Evolutionary conservation across 345 rosid species (phyloP).

Genomic region (Microthlaspi erraticum): DNA sequence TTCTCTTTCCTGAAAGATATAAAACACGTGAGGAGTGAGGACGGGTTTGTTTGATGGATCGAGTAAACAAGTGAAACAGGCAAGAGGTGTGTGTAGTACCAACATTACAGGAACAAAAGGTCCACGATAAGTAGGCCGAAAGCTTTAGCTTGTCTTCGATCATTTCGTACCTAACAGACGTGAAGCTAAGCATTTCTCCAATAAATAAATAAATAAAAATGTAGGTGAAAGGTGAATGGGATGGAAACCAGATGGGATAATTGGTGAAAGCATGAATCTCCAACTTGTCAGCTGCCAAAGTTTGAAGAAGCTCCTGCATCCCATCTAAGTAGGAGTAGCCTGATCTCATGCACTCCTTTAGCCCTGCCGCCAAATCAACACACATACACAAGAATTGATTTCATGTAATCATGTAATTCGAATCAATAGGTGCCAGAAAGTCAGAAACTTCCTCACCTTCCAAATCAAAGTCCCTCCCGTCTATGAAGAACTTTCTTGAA

Average conservation of each 20-base stretch:
- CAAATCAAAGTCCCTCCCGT: constrained; percentile 79
- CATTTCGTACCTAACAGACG: constrained; percentile 61
- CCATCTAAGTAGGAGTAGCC: constrained; percentile 85
- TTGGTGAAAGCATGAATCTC: constrained; percentile 97
- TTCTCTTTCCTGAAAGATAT: constrained; percentile 70
- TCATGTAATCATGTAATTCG: not conserved
- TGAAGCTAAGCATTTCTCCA: not conserved
- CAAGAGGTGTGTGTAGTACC: constrained; percentile 53
- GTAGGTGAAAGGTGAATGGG: not conserved
- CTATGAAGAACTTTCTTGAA: constrained; percentile 78
- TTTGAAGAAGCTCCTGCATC: constrained; percentile 66
- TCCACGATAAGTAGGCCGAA: constrained; percentile 86
- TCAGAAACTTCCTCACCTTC: constrained; percentile 59
- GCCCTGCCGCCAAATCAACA: constrained; percentile 52
- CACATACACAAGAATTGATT: not conserved
- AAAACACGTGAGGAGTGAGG: constrained; percentile 28
- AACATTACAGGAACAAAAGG: constrained; percentile 74
- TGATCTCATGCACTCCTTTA: constrained; percentile 70
- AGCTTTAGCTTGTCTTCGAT: constrained; percentile 79
- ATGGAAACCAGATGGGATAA: constrained; percentile 75
- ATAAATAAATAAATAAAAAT: not conserved
- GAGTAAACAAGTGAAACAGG: constrained; percentile 3
- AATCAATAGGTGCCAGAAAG: not conserved
- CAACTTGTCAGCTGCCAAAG: constrained; percentile 56
- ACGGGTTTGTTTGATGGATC: not conserved